Evolutionary conservation across 2,329 filamentous ascomycete species (phyloP), one percentile per base, ranked within the genome.

Genomic region (Fusarium sp.): DNA sequence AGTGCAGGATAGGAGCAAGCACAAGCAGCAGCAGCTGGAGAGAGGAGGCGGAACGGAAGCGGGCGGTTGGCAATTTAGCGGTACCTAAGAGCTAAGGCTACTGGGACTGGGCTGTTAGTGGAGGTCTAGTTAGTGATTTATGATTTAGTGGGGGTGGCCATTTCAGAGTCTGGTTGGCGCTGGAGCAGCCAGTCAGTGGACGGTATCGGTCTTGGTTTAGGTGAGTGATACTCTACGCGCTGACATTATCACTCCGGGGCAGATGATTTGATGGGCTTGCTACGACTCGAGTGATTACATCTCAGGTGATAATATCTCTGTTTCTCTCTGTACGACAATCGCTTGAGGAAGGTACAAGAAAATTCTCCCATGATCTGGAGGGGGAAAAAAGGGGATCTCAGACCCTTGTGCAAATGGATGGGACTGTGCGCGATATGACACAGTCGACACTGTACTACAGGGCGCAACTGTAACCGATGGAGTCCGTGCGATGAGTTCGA

Each of bases 11-110:
- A 37, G 35, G 35, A 37, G 35, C 31, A 33, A 33, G 31, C 31
- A 15, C 33, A 35, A 37, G 35, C 27, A 49, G n/a, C n/a, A 35
- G 27, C 57, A 59, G 41, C 52, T 59, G 52, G 59, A 33, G 39
- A 46, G 63, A 61, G 63, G 63, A 69, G 59, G 60, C 49, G 60
- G 67, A 69, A 67, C 59, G 65, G 65, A 59, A 59, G 44, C 62
- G 65, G 62, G 62, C 62, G 67, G 67, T 70, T 70, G 55, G 48
- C 59, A 69, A 64, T 64, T 69, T 35, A 70, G 67, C 65, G 68
- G 61, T 42, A 35, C 33, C 48, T 37, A 52, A 38, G 35, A 16
- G 35, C 48, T 37, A 38, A 38, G 33, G 33, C 49, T 52, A 51
- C 48, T 31, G 29, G 59, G 35, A n/a, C 48, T 31, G 29, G 59